Conservation (phyloP, 805 yeast genomes). For the Tetrapisispora namnaoensis region DNA sequence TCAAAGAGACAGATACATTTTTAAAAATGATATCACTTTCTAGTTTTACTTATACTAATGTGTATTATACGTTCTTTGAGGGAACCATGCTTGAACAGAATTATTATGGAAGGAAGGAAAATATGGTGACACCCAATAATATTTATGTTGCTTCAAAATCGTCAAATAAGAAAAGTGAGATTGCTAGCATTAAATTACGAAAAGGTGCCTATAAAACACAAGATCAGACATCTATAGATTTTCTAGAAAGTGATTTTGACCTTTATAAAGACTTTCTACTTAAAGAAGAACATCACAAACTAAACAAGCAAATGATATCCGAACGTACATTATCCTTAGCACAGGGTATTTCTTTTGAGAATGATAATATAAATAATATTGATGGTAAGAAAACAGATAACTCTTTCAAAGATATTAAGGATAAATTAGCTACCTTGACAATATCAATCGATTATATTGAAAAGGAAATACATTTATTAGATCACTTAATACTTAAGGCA, state of each 20-base stretch:
- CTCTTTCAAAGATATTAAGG: constrained; percentile 32
- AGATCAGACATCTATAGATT: not conserved
- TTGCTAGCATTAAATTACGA: not conserved
- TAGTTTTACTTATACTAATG: not conserved
- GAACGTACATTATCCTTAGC: not conserved
- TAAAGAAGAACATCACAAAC: not conserved
- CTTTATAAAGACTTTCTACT: not conserved
- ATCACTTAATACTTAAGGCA: constrained; percentile 66
- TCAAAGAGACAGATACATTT: constrained; percentile 49
- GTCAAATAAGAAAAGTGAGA: not conserved
- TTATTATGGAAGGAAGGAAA: no score
- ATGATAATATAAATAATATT: not conserved
- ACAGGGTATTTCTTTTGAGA: not conserved
- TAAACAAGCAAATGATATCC: not conserved
- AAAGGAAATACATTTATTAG: constrained; percentile 54
- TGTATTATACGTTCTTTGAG: not conserved
- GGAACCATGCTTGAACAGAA: not conserved
- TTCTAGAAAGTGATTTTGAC: not conserved
- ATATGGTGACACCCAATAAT: not conserved
- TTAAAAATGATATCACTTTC: constrained; percentile 39
- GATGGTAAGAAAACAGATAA: not conserved
- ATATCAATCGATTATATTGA: constrained; percentile 48
- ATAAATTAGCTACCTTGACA: constrained; percentile 52
- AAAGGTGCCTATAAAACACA: not conserved
- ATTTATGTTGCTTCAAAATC: not conserved